Base-by-base conservation (phyloP, 352 stramenopile species). In the Globisporangium nunn region DNA sequence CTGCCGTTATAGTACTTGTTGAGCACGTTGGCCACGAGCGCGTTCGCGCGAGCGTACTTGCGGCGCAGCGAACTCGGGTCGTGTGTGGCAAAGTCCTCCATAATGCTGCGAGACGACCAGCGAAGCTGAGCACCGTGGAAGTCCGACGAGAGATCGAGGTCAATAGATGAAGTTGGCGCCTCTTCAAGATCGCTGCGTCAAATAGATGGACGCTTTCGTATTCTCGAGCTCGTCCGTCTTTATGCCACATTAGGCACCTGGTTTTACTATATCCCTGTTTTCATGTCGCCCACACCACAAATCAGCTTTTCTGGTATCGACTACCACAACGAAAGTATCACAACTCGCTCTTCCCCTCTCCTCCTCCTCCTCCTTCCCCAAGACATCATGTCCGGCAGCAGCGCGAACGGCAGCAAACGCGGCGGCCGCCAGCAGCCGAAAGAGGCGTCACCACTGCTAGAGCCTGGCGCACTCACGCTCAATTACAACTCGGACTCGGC, bases 401-500 rank as follows among this genome's bases (percentile, higher is more conserved):
- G 41, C 51, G 40, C 54, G 31, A 55, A 62, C 35, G 8, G 15
- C 30, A 30, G 43, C 58, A 50, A 40, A 61, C 54, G 18, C 57
- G 54, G 17, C 71, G 78, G 48, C 35, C 54, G 68, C 44, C 53
- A 48, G 50, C 55, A 4, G 47, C 44, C 15, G 52, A 41, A 47
- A 31, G 77, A 85, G 55, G 57, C 47, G 51, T 85, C 75, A 28
- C 75, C 79, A 14, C 64, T 92, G 59, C 68, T 92, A 30, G 66
- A 70, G 45, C 35, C 63, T 0, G 72, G 74, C 31, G 62, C 52
- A 8, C 62, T 87, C 37, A 73, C 78, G 59, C 72, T 88, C 50
- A 88, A 93, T 59, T 93, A 93, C 67, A 93, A 93, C 72, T 93
- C 83, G 47, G 83, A 93, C 57, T 91, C 83, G 58, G 83, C 77